These are phyloP conservation scores for Syncephalastrum racemosum DNA, from an alignment of 371 early-diverging fungal species.

Conservation along the genomic window DNA sequence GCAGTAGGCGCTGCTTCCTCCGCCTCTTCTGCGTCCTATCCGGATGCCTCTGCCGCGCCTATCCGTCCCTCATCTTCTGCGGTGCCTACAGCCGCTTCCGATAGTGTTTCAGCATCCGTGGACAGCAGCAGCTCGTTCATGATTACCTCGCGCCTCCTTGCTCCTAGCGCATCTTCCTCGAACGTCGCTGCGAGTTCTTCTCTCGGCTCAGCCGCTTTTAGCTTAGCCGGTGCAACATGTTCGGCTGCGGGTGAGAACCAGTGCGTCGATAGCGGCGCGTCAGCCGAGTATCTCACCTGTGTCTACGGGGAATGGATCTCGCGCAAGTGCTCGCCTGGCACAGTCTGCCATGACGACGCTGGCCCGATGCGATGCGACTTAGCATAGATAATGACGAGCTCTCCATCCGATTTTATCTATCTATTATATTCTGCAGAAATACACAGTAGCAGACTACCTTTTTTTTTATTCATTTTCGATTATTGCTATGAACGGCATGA, in stretches of 20 bases:
- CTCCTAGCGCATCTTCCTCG: conserved; percentile 11
- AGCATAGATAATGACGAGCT: no score
- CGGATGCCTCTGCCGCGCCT: neutral
- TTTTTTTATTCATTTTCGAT: no score
- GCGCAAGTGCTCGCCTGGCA: conserved; percentile 26
- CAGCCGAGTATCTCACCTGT: conserved; percentile 33
- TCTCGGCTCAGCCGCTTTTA: neutral
- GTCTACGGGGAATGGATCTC: conserved; percentile 26
- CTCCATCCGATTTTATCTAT: no score
- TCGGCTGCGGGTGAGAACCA: conserved; percentile 19
- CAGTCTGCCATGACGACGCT: conserved; percentile 26
- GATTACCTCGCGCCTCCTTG: conserved; percentile 1
- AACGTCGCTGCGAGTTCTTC: neutral
- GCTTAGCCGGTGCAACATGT: conserved; percentile 11
- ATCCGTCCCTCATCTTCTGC: conserved; percentile 2
- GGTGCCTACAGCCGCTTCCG: neutral
- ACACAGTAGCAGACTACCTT: no score
- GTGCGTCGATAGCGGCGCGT: conserved; percentile 24
- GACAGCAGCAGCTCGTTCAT: neutral
- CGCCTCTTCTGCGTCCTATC: neutral
- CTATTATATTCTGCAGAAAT: no score
- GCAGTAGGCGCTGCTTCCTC: neutral
- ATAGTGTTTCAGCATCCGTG: neutral
- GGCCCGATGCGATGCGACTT: no score
- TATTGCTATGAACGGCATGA: no score